Evolutionary conservation across 345 rosid genomes (phyloP).

Genomic region (Salix brachista): DNA sequence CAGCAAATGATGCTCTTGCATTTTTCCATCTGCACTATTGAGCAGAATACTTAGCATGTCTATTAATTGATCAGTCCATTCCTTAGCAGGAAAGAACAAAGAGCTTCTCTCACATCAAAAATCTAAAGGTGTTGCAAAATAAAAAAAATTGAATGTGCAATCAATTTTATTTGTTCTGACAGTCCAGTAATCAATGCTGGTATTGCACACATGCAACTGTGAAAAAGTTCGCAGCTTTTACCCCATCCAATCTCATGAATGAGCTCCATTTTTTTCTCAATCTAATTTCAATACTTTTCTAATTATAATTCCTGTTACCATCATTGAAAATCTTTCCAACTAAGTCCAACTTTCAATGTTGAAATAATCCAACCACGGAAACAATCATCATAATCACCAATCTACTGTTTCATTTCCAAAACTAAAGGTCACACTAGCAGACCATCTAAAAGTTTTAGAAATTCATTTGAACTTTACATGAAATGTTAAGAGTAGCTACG

Average conservation of each 20-base stretch:
- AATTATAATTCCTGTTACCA: neutral
- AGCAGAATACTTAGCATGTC: constrained; percentile 27
- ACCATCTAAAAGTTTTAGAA: neutral
- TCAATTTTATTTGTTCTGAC: neutral
- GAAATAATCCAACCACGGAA: no score
- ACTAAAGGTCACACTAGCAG: neutral
- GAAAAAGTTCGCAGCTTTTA: neutral
- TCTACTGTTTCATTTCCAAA: neutral
- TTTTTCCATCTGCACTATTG: constrained; percentile 57
- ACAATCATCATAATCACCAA: neutral
- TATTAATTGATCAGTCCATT: no score
- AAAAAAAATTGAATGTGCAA: neutral
- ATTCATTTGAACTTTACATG: neutral
- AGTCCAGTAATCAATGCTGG: neutral
- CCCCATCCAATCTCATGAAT: neutral
- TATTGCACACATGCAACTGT: neutral
- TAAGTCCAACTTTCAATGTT: no score
- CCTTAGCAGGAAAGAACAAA: no score
- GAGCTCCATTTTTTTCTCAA: neutral
- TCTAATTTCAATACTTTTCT: neutral
- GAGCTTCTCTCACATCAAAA: no score
- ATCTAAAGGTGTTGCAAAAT: neutral
- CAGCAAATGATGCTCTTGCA: constrained; percentile 76
- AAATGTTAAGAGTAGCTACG: neutral
- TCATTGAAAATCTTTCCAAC: neutral